Evolutionary conservation across 2,329 filamentous ascomycete genomes (phyloP).

Genomic region (Nothomitra cinnamomea): DNA sequence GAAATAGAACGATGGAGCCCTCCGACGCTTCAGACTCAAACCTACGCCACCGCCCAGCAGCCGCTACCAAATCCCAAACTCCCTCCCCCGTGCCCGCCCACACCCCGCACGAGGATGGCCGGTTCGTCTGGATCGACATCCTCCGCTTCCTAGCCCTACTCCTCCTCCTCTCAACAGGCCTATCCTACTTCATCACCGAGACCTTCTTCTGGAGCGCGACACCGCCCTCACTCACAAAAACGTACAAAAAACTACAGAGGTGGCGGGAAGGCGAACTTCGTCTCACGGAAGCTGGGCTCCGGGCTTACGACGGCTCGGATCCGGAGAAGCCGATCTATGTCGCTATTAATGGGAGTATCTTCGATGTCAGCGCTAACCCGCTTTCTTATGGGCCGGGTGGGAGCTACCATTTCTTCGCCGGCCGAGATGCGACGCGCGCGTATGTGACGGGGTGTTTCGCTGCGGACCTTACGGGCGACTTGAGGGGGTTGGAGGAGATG

Average conservation of each 20-base stretch:
- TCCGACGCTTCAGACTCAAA: too few species aligned
- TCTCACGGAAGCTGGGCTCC: constrained; percentile 60
- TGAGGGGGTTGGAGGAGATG: constrained; percentile 77
- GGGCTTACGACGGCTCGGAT: constrained; percentile 61
- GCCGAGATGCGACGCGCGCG: constrained; percentile 68
- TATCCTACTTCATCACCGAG: constrained; percentile 65
- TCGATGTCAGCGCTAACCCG: constrained; percentile 57
- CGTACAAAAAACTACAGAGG: neutral
- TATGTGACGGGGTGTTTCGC: constrained; percentile 90
- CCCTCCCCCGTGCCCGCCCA: too few species aligned
- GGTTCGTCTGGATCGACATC: constrained; percentile 41
- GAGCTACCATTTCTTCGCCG: constrained; percentile 73
- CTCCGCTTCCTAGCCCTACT: constrained; percentile 53
- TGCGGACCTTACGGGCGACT: constrained; percentile 67
- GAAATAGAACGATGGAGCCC: too few species aligned
- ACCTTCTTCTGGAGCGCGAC: constrained; percentile 53
- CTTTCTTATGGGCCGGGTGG: constrained; percentile 64
- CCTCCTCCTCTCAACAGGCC: constrained; percentile 44
- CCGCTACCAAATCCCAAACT: too few species aligned
- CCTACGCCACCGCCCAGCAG: too few species aligned
- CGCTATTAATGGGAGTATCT: constrained; percentile 74
- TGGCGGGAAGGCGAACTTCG: constrained; percentile 35
- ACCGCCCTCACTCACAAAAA: constrained; percentile 17
- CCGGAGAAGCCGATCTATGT: constrained; percentile 67
- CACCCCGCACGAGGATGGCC: too few species aligned